Conservation (phyloP, 305 asterid species). For the Coffea humblotiana region DNA sequence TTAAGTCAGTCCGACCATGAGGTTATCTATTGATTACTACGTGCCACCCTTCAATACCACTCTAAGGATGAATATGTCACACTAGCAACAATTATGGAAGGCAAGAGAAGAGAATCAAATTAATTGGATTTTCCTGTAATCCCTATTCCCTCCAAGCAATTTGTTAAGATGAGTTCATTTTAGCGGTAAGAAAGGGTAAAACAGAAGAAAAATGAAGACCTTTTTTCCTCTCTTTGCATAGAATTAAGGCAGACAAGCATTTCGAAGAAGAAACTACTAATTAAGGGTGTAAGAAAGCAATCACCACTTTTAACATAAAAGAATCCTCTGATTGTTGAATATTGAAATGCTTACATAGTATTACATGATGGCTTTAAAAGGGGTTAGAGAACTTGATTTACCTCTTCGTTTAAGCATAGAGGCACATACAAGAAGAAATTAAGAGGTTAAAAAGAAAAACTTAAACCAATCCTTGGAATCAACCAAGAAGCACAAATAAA, state of each 20-base stretch:
- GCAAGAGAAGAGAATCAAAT: not conserved
- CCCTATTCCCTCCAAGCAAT: not conserved
- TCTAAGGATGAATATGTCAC: not conserved
- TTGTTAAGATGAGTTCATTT: not conserved
- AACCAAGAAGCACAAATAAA: conserved; percentile 1
- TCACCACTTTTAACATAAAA: not conserved
- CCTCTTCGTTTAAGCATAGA: conserved; percentile 13
- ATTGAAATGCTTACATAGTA: not conserved
- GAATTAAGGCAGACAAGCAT: not conserved
- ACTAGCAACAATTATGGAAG: not conserved
- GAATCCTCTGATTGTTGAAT: not conserved
- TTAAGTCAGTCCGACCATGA: not conserved
- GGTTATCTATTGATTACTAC: not conserved
- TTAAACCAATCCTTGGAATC: conserved; percentile 2
- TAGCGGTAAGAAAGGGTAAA: too few species aligned
- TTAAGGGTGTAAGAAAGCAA: not conserved
- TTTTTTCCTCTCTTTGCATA: not conserved
- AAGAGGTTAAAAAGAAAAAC: not conserved
- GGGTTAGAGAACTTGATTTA: too few species aligned
- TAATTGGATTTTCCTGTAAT: not conserved
- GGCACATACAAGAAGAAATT: not conserved
- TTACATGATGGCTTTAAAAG: not conserved
- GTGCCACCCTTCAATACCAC: not conserved
- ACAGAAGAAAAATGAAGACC: too few species aligned
- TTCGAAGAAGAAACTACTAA: too few species aligned